phyloP scores from a whole-genome alignment of 2,329 filamentous ascomycete genomes.

The Ascochyta fabae region DNA sequence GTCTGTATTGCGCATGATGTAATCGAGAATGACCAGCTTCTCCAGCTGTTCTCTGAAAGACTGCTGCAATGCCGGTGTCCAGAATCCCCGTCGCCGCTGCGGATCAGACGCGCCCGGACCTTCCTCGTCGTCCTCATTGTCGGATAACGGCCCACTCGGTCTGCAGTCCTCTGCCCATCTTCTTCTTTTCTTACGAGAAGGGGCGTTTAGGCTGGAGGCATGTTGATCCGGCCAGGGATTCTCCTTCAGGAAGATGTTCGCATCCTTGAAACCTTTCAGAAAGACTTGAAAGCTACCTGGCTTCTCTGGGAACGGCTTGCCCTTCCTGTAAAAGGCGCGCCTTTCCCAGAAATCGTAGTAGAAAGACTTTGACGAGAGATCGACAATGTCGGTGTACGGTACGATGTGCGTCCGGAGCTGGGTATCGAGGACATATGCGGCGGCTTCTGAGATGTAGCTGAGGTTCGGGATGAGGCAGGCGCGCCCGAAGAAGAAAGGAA shows the following conservation, averaged over 20 bases:
- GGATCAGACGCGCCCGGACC: slow-evolving; percentile 44
- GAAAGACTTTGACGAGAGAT: slow-evolving; percentile 93
- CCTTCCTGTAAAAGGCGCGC: slow-evolving; percentile 83
- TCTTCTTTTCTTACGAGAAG: slow-evolving; percentile 68
- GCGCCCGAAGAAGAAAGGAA: slow-evolving; percentile 95
- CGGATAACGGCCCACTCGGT: slow-evolving; percentile 65
- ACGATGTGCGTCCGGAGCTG: slow-evolving; percentile 91
- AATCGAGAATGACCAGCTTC: slow-evolving; percentile 95
- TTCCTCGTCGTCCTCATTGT: slow-evolving; percentile 65
- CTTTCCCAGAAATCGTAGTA: slow-evolving; percentile 98
- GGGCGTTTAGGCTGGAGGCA: slow-evolving; percentile 68
- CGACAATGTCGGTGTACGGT: slow-evolving; percentile 94
- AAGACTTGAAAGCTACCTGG: slow-evolving; percentile 97
- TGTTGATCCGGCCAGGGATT: slow-evolving; percentile 97
- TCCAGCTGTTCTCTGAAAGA: slow-evolving; percentile 94
- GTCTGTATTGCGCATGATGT: slow-evolving; percentile 99
- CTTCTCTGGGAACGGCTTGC: slow-evolving; percentile 85
- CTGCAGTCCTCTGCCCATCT: slow-evolving; percentile 83
- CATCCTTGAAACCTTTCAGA: slow-evolving; percentile 94
- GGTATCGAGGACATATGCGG: slow-evolving; percentile 91
- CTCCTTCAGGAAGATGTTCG: slow-evolving; percentile 92
- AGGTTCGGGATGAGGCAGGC: slow-evolving; percentile 96
- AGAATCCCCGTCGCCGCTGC: slow-evolving; percentile 68
- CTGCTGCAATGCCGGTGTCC: slow-evolving; percentile 88
- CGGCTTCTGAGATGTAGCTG: slow-evolving; percentile 96